These are phyloP conservation scores for Auriscalpium orientale DNA, from an alignment of 768 basidiomycete species.

Conservation along the genomic window DNA sequence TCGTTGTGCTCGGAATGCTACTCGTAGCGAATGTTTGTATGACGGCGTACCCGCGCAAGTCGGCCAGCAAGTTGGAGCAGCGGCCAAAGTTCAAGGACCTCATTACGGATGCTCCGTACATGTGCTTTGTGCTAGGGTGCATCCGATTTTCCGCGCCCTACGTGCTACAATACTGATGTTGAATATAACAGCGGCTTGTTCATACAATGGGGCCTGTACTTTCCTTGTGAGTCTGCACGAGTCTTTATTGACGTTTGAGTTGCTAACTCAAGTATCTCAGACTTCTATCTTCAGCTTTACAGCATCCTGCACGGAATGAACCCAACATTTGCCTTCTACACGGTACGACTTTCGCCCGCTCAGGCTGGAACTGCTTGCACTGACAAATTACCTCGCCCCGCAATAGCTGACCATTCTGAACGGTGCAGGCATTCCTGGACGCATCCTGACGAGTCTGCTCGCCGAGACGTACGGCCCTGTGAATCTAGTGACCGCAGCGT, in stretches of 20 bases:
- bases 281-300: constrained; percentile 21
- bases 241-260: not conserved
- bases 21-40: constrained; percentile 16
- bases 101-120: constrained; percentile 16
- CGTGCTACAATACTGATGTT: not conserved
- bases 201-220: constrained; percentile 16
- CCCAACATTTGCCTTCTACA: constrained; percentile 17
- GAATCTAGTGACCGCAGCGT: constrained; percentile 32
- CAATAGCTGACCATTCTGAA: constrained; percentile 49
- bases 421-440: constrained; percentile 46
- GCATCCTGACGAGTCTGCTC: constrained; percentile 47
- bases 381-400: no score
- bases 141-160: not conserved
- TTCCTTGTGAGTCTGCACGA: constrained; percentile 16
- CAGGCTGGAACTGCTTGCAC: no score
- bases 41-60: constrained; percentile 12
- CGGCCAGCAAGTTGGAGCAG: not conserved
- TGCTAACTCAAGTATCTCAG: not conserved
- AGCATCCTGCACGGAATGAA: constrained; percentile 14
- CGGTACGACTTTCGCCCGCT: constrained; percentile 12
- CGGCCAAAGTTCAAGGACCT: constrained; percentile 6
- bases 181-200: constrained; percentile 3
- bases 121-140: constrained; percentile 12
- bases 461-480: constrained; percentile 43
- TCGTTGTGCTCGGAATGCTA: constrained; percentile 15